These are phyloP conservation scores for Thuidium tamariscinum DNA, from an alignment of 225 moss, liverwort and hornwort genomes.

Conservation along the genomic window DNA sequence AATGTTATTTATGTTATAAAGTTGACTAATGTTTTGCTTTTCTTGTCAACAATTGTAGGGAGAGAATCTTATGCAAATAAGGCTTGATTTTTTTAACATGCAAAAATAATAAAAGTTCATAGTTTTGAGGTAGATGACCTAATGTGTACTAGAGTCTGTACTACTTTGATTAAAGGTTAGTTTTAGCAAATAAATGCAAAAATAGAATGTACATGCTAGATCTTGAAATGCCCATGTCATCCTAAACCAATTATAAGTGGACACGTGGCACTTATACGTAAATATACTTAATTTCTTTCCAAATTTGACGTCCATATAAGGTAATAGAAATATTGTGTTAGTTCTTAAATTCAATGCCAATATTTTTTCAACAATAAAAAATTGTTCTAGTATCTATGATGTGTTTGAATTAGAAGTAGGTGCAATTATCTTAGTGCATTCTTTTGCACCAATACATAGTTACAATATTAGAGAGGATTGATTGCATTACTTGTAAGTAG, in stretches of 20 bases:
- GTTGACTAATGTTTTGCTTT: neutral
- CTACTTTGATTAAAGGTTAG: neutral
- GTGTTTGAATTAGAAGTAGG: neutral
- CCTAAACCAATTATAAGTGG: neutral
- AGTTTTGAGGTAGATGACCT: rapidly evolving
- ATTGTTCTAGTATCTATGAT: neutral
- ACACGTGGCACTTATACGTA: neutral
- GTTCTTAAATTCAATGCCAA: too few relatives aligned
- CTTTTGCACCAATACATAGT: neutral
- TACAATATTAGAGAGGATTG: neutral
- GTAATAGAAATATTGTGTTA: neutral
- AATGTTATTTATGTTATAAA: neutral
- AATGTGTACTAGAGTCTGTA: rapidly evolving
- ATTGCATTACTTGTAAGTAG: neutral
- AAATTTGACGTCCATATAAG: neutral
- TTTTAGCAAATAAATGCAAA: too few relatives aligned
- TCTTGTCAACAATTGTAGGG: too few relatives aligned
- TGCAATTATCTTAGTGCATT: neutral
- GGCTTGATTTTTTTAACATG: rapidly evolving
- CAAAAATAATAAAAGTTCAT: neutral
- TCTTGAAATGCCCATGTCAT: neutral
- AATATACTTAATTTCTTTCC: neutral
- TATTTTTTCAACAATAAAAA: neutral
- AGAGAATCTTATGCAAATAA: neutral
- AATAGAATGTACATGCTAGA: neutral